A percentile compares a stretch with the other conserved stretches of the same genome.
These are phyloP conservation scores for Penicillium brasilianum DNA, from an alignment of 2,329 filamentous ascomycete species.

Conservation along the genomic window DNA sequence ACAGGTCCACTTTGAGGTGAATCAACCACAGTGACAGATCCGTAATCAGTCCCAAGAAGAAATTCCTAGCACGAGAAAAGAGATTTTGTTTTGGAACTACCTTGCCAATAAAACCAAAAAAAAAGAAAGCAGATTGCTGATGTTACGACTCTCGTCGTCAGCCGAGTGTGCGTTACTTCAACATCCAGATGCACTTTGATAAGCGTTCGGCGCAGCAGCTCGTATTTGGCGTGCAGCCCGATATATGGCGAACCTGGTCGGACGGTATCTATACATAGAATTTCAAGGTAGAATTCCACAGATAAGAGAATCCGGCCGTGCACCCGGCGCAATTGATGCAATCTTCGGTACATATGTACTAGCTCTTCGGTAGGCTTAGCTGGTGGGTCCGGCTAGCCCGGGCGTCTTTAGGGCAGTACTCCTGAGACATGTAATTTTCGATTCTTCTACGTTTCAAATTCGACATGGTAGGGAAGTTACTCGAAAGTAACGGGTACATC, in stretches of 20 bases:
- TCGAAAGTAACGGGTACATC: background rate
- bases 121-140: background rate
- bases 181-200: background rate
- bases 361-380: conserved; percentile 11
- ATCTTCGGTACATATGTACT: conserved; percentile 4
- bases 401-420: background rate
- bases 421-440: conserved; percentile 6
- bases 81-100: background rate
- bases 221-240: conserved; percentile 7
- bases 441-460: background rate
- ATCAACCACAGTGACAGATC: background rate
- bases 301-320: conserved; percentile 6
- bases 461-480: background rate
- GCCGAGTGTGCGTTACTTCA: background rate
- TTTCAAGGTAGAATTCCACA: conserved; percentile 6
- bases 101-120: background rate
- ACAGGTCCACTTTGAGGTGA: conserved; percentile 1
- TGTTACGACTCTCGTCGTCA: background rate
- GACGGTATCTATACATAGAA: conserved; percentile 2
- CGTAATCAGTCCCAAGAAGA: no score
- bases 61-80: background rate
- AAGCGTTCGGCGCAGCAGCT: background rate
- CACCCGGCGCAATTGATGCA: conserved; percentile 2
- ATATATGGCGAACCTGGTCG: background rate
- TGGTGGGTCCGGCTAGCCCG: background rate